Evolutionary conservation across 2,329 filamentous ascomycete genomes (phyloP), one percentile per base, ranked within the genome.

Genomic region (Fusarium torulosum): DNA sequence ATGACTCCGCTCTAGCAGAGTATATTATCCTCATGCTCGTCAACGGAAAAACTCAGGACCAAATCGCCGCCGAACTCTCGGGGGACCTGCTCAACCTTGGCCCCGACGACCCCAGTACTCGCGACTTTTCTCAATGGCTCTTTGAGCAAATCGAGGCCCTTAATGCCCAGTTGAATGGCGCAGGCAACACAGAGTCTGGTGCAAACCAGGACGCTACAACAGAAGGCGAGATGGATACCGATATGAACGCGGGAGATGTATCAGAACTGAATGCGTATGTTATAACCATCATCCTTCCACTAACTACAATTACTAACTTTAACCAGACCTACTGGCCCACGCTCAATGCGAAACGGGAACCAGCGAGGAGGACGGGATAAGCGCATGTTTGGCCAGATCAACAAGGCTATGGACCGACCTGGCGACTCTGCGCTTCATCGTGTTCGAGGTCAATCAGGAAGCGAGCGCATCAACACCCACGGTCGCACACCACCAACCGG

Each of bases 21-120:
- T 99, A 98, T 81, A 96, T 99, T 71, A 91, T 98, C 60, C 88
- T 98, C 67, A 97, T 98, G 95, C 87, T 99, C 31, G 93, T 93
- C 66, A 98, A 97, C 80, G 93, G 94, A 74, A 97, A 97, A 80
- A 94, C 91, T 6, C 91, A 97, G 77, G 89, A 94, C 50, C 91
- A 97, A 77, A 95, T 99, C 69, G 91, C 94, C 11, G 84, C 88
- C 42, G 96, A 99, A 77, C 88, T 99, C 15, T 91, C 94, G 2
- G 91, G 90, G 68, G 96, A 99, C 73, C 86, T 99, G 41, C 86
- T 99, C 4, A 89, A 89, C 58, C 86, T 97, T 6, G 88, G 89
- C 4, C 89, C 93, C 45, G 94, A 97, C 62, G 95, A 97, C 72
- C 88, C 91, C 50, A 90, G 90, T 68, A 93, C 93, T 9, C 88